Conservation (phyloP, 2,329 filamentous ascomycete species). For the Mycogone perniciosa region DNA sequence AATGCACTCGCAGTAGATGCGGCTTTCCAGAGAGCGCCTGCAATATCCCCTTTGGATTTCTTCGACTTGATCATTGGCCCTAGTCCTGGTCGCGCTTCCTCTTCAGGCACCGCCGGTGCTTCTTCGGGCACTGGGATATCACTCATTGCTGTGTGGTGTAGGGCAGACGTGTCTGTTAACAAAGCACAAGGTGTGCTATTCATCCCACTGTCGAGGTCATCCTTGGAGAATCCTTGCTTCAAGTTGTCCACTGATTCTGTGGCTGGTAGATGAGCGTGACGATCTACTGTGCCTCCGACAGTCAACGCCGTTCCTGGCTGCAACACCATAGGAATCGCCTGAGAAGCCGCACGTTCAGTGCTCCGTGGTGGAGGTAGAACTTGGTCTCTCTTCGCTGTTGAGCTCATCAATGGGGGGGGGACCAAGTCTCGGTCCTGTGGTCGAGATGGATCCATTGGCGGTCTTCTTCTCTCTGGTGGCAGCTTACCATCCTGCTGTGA, state of each 20-base stretch:
- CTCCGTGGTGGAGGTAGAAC: conserved; percentile 45
- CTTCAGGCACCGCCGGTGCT: conserved; percentile 14
- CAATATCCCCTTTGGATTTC: conserved; percentile 64
- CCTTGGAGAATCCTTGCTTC: not conserved
- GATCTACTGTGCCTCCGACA: conserved; percentile 27
- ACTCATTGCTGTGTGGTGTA: not conserved
- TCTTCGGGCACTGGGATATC: not conserved
- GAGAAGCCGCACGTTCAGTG: conserved; percentile 41
- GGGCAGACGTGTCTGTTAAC: not conserved
- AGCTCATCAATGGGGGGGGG: conserved; percentile 52
- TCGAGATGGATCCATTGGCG: conserved; percentile 57
- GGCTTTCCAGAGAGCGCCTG: conserved; percentile 72
- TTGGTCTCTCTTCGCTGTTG: conserved; percentile 38
- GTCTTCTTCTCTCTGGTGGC: conserved; percentile 58
- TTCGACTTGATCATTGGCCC: conserved; percentile 88
- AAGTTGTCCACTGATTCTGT: conserved; percentile 9
- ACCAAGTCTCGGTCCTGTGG: conserved; percentile 51
- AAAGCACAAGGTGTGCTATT: not conserved
- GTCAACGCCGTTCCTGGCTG: conserved; percentile 20
- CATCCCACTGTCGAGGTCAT: not conserved
- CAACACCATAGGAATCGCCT: conserved; percentile 28
- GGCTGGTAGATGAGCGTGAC: conserved; percentile 18
- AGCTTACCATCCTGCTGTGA: conserved; percentile 35
- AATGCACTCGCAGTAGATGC: conserved; percentile 53
- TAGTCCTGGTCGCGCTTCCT: conserved; percentile 62